phyloP scores from a whole-genome alignment of 371 early-diverging fungal species.

The Rhizopus sp. region DNA sequence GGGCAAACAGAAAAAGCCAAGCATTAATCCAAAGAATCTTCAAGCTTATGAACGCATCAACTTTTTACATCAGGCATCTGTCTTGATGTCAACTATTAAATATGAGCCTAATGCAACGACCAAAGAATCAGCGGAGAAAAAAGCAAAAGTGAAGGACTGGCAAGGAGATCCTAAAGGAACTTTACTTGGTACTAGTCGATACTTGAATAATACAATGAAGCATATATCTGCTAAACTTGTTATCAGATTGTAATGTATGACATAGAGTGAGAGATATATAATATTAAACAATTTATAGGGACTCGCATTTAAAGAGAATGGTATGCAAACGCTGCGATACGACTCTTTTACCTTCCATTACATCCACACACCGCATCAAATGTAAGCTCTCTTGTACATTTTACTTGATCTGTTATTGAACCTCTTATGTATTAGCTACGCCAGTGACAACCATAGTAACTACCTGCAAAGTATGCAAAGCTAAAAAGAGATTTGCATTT shows the following conservation, averaged over 20 bases:
- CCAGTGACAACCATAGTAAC: conserved; percentile 29
- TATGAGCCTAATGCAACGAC: neutral
- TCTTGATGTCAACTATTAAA: conserved; percentile 35
- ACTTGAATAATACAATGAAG: conserved; percentile 41
- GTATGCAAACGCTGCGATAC: conserved; percentile 49
- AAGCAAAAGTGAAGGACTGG: conserved; percentile 12
- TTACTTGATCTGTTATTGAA: neutral
- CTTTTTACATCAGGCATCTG: conserved; percentile 44
- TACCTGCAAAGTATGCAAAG: conserved; percentile 30
- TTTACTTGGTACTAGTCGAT: conserved; percentile 29
- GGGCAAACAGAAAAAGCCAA: conserved; percentile 31
- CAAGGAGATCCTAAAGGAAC: conserved; percentile 27
- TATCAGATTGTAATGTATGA: conserved; percentile 34
- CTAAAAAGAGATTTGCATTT: conserved; percentile 21
- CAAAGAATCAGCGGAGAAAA: conserved; percentile 1
- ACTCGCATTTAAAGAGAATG: conserved; percentile 37
- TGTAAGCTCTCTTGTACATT: conserved; percentile 22
- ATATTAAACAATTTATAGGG: conserved; percentile 17
- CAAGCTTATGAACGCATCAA: conserved; percentile 42
- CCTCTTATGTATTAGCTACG: conserved; percentile 16
- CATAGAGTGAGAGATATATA: neutral
- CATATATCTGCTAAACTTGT: conserved; percentile 37
- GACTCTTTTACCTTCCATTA: conserved; percentile 33
- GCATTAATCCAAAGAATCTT: conserved; percentile 29
- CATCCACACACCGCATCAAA: conserved; percentile 27